Percentiles rank a stretch among this genome's conserved stretches.
Conservation (phyloP, 2,329 filamentous ascomycete species). For the Fusarium caatingaense region DNA sequence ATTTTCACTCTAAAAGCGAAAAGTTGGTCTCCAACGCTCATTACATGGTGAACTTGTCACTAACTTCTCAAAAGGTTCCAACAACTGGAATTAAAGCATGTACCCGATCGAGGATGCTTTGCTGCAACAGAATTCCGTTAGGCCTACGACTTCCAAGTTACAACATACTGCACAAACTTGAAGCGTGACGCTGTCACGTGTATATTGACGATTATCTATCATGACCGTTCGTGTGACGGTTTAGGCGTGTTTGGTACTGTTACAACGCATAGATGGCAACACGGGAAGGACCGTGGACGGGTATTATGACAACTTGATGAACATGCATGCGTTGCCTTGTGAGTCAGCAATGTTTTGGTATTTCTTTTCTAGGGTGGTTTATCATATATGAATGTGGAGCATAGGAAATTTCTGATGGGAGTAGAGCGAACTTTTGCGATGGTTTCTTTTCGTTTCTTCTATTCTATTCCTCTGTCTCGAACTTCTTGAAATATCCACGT, state of each 20-base stretch:
- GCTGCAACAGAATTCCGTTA: constrained; percentile 83
- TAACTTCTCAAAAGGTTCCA: constrained; percentile 74
- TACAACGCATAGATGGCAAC: constrained; percentile 43
- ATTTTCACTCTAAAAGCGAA: constrained; percentile 98
- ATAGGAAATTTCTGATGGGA: constrained; percentile 42
- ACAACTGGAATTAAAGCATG: constrained; percentile 89
- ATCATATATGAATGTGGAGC: constrained; percentile 35
- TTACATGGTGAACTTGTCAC: constrained; percentile 1
- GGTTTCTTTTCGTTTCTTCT: constrained; percentile 2
- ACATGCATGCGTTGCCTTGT: constrained; percentile 28
- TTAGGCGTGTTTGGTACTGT: constrained; percentile 25
- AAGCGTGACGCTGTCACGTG: constrained; percentile 7
- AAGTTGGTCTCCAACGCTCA: constrained; percentile 72
- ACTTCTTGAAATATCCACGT: constrained; percentile 68
- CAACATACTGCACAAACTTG: background rate
- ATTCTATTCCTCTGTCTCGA: constrained; percentile 54
- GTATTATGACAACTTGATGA: constrained; percentile 36
- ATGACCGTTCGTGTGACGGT: constrained; percentile 14
- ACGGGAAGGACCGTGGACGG: constrained; percentile 29
- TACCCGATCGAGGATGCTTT: constrained; percentile 85
- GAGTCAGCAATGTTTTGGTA: constrained; percentile 28
- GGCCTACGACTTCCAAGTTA: constrained; percentile 15
- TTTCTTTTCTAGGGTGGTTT: constrained; percentile 27
- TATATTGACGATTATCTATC: constrained; percentile 13
- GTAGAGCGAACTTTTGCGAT: constrained; percentile 36